These are phyloP conservation scores for Xylariaceae sp. DNA, from an alignment of 2,329 filamentous ascomycete species.

Conservation along the genomic window DNA sequence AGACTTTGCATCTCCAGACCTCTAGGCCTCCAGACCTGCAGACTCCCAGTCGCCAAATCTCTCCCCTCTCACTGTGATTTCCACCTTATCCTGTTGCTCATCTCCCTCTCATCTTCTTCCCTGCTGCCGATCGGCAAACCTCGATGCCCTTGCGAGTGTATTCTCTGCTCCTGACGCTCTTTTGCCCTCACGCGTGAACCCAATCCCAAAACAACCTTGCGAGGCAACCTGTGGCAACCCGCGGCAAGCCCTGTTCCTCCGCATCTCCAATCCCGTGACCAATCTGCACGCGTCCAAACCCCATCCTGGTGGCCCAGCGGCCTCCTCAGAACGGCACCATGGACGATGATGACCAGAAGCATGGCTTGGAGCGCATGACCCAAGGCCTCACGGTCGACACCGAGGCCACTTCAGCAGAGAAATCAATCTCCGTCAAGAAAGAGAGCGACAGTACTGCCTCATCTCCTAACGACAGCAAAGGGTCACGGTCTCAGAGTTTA, in stretches of 20 bases:
- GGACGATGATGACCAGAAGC: conserved; percentile 32
- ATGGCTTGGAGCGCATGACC: conserved; percentile 42
- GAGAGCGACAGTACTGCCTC: conserved; percentile 38
- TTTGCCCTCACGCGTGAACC: conserved; percentile 5
- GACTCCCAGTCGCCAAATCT: neutral
- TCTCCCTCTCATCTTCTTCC: neutral
- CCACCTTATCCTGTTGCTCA: neutral
- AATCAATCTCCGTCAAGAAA: conserved; percentile 36
- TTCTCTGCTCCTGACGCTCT: neutral
- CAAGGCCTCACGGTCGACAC: conserved; percentile 46
- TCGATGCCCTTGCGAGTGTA: too few relatives aligned
- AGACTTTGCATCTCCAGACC: neutral
- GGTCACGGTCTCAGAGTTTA: conserved; percentile 40
- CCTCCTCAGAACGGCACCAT: conserved; percentile 18
- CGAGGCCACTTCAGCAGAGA: conserved; percentile 21
- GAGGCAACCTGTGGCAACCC: conserved; percentile 4
- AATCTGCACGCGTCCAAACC: neutral
- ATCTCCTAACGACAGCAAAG: conserved; percentile 41
- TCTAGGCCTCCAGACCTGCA: neutral
- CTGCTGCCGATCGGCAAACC: too few relatives aligned
- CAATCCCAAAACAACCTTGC: conserved; percentile 10
- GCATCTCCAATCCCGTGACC: neutral
- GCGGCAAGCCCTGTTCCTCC: conserved; percentile 1
- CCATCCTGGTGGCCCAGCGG: too few relatives aligned
- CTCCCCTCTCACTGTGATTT: too few relatives aligned